These are phyloP conservation scores for Mentha longifolia DNA, from an alignment of 257 asterid genomes.

Conservation along the genomic window DNA sequence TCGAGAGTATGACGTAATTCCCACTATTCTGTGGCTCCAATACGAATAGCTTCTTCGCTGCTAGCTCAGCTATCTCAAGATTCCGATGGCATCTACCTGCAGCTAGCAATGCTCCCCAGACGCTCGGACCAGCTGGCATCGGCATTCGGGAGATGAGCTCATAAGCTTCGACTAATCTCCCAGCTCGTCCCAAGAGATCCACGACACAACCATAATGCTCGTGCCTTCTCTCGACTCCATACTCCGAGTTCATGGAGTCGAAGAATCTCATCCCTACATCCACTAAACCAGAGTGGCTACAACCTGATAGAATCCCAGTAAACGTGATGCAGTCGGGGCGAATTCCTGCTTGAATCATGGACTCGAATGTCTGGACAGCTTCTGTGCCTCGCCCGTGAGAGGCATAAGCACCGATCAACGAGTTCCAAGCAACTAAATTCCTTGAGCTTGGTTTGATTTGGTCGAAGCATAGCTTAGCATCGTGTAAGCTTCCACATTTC, in stretches of 20 bases:
- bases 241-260: constrained; percentile 52
- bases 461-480: constrained; percentile 67
- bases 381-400: constrained; percentile 72
- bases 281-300: constrained; percentile 84
- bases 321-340: constrained; percentile 75
- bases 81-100: constrained; percentile 65
- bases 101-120: constrained; percentile 88
- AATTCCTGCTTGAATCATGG: constrained; percentile 60
- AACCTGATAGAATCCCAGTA: constrained; percentile 77
- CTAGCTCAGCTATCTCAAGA: constrained; percentile 79
- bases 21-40: constrained; percentile 80
- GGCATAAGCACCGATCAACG: constrained; percentile 77
- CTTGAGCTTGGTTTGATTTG: constrained; percentile 43
- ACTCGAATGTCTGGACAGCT: constrained; percentile 60
- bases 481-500: constrained; percentile 74
- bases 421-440: constrained; percentile 74
- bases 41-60: constrained; percentile 64
- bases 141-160: constrained; percentile 63
- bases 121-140: constrained; percentile 72
- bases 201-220: constrained; percentile 82
- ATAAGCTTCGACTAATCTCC: constrained; percentile 75
- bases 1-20: constrained; percentile 69
- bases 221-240: constrained; percentile 53
- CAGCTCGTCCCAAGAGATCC: constrained; percentile 83
- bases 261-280: constrained; percentile 75